Conservation (phyloP, 306 rosid species). For the Lathyrus tuberosus region DNA sequence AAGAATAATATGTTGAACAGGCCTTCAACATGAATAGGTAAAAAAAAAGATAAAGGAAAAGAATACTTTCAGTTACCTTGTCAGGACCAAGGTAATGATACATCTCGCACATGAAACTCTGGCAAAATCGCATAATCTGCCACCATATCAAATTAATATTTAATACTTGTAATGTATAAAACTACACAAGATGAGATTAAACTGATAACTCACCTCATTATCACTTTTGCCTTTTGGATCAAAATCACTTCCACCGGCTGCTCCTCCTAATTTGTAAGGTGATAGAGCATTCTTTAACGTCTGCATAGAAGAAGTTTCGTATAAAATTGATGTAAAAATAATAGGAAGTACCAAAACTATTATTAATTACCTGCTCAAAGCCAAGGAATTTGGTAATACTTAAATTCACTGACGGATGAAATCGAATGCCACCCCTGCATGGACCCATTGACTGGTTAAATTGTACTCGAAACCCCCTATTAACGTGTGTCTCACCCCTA, state of each 20-base stretch:
- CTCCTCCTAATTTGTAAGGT: constrained; percentile 97
- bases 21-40: constrained; percentile 19
- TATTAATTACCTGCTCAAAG: constrained; percentile 84
- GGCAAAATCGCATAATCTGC: constrained; percentile 98
- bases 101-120: constrained; percentile 96
- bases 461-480: constrained; percentile 89
- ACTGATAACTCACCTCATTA: constrained; percentile 67
- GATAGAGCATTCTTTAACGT: constrained; percentile 95
- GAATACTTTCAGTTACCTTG: constrained; percentile 68
- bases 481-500: constrained; percentile 86
- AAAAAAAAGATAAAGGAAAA: not conserved
- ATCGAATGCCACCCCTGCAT: constrained; percentile 93
- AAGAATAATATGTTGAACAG: constrained; percentile 29
- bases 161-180: constrained; percentile 31
- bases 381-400: constrained; percentile 93
- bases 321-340: not conserved
- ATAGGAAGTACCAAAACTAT: constrained; percentile 28
- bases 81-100: constrained; percentile 96
- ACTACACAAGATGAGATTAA: constrained; percentile 18
- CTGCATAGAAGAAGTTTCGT: constrained; percentile 47
- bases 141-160: constrained; percentile 50
- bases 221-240: constrained; percentile 97
- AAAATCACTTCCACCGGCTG: constrained; percentile 99
- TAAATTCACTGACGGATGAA: constrained; percentile 87
- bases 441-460: constrained; percentile 98